Evolutionary conservation across 2,329 filamentous ascomycete genomes (phyloP), one percentile per base, ranked within the genome.

Genomic region (Teratosphaeriaceae sp.): DNA sequence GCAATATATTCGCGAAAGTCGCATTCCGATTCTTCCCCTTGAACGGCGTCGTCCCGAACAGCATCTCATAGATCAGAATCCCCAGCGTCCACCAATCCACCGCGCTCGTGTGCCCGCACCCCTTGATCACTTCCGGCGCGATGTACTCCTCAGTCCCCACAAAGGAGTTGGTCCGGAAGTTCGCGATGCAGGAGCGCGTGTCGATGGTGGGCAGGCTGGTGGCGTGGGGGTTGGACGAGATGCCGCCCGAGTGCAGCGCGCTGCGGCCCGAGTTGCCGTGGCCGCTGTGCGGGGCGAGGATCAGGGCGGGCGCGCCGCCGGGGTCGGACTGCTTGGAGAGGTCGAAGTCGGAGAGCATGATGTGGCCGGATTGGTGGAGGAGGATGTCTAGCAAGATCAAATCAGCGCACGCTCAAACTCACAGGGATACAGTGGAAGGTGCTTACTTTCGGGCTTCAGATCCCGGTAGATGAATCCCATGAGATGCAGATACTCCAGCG

Each of bases 381-480:
- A 98, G 75, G 53, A 98, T 98, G 58, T 98, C 89, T 96, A 54
- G 19, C 3, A 4, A 29, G 31, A 5, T 13, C 9, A 38, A 12
- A 20, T 41, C 42, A 44, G 42, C 36, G 30, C n/a, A n/a, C n/a
- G n/a, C n/a, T n/a, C n/a, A n/a, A n/a, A n/a, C n/a, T n/a, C n/a
- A n/a, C n/a, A n/a, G n/a, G n/a, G n/a, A n/a, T n/a, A n/a, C n/a
- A n/a, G n/a, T n/a, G n/a, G n/a, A n/a, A n/a, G n/a, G n/a, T n/a
- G 75, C 86, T 57, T 74, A 95, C 89, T 86, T 70, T 98, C 92
- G 52, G 92, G 92, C 70, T 98, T 98, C 59, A 98, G 65, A 68
- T 98, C 92, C 55, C 92, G 82, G 68, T 98, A 98, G 53, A 98
- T 98, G 70, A 98, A 98, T 20, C 92, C 92, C 92, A 98, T 98